Evolutionary conservation across 2,329 filamentous ascomycete species (phyloP).

Genomic region (Fulvia fulva): DNA sequence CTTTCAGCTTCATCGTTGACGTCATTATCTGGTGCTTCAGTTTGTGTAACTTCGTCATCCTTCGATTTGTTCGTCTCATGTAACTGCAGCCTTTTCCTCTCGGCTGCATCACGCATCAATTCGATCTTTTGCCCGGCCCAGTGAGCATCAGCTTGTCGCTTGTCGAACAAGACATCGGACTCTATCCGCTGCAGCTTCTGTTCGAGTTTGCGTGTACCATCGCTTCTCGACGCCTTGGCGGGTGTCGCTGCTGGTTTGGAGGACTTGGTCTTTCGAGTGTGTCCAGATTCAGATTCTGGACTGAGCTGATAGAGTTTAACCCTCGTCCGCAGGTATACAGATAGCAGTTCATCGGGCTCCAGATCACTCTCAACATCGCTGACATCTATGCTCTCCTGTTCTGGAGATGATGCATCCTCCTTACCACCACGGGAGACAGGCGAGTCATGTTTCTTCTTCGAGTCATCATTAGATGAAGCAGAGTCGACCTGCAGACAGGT

Average conservation of each 20-base stretch:
- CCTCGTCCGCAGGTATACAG: slow-evolving; percentile 73
- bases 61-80: slow-evolving; percentile 7
- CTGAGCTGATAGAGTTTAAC: slow-evolving; percentile 47
- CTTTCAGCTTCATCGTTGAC: slow-evolving; percentile 49
- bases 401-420: slow-evolving; percentile 3
- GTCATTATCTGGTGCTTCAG: slow-evolving; percentile 33
- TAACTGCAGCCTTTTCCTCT: slow-evolving; percentile 30
- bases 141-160: slow-evolving; percentile 42
- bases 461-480: not conserved
- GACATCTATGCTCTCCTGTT: slow-evolving; percentile 35
- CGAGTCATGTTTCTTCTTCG: slow-evolving; percentile 9
- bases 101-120: slow-evolving; percentile 39
- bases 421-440: slow-evolving; percentile 2
- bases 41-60: not conserved
- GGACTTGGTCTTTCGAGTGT: slow-evolving; percentile 42
- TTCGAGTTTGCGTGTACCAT: slow-evolving; percentile 61
- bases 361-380: slow-evolving; percentile 50
- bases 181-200: slow-evolving; percentile 74
- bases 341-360: slow-evolving; percentile 53
- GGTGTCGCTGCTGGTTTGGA: slow-evolving; percentile 24
- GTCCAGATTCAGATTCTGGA: slow-evolving; percentile 49
- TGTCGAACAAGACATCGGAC: slow-evolving; percentile 53
- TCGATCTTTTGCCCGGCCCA: slow-evolving; percentile 45
- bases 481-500: not conserved
- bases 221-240: slow-evolving; percentile 40